Evolutionary conservation across 257 asterid species (phyloP).

Genomic region (Jacaranda mimosifolia): DNA sequence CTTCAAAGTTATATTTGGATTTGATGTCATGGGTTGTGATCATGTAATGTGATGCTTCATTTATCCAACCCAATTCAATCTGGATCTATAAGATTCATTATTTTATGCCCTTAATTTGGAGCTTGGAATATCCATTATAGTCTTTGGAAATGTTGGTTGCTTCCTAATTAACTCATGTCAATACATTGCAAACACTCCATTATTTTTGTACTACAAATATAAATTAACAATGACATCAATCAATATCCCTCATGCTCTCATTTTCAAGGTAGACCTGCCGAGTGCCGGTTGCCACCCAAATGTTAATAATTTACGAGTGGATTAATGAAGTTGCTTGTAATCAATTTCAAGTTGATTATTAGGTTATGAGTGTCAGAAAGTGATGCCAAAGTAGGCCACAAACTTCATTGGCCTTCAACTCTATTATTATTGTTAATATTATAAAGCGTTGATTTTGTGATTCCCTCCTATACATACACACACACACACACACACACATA

Average conservation of each 20-base stretch:
- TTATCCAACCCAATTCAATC: too few species aligned
- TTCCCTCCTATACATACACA: too few species aligned
- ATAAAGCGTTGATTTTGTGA: too few species aligned
- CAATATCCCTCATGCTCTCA: neutral
- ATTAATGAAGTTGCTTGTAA: constrained; percentile 6
- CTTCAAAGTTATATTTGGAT: too few species aligned
- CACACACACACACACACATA: too few species aligned
- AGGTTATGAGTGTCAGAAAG: neutral
- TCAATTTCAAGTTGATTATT: constrained; percentile 1
- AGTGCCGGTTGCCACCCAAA: too few species aligned
- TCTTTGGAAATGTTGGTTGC: neutral
- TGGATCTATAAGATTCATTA: neutral
- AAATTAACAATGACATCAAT: neutral
- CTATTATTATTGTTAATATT: neutral
- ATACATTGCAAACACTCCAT: neutral
- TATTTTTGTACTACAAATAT: neutral
- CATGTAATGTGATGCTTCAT: too few species aligned
- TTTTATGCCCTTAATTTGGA: neutral
- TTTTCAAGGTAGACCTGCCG: constrained; percentile 3
- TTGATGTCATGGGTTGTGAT: too few species aligned
- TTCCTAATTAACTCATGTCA: neutral
- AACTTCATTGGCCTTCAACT: neutral
- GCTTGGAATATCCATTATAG: neutral
- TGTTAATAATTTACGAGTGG: constrained; percentile 9
- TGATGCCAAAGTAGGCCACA: neutral